A percentile compares a stretch with the other conserved stretches of the same genome.
These are phyloP conservation scores for Ophiostoma sp. DNA, from an alignment of 2,329 filamentous ascomycete genomes.

Conservation along the genomic window DNA sequence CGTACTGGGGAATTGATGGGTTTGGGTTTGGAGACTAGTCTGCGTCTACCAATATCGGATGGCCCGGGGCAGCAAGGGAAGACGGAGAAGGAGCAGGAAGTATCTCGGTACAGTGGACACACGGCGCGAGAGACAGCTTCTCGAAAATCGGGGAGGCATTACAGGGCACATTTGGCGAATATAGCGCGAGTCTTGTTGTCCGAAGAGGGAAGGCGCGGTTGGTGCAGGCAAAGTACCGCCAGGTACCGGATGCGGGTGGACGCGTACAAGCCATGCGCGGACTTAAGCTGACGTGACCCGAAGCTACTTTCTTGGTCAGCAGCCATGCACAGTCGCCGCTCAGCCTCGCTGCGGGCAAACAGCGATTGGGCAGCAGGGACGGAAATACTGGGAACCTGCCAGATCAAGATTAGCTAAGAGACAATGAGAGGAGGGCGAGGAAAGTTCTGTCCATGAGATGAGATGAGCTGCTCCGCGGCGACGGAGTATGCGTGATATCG, in stretches of 20 bases:
- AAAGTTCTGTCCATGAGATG: neutral
- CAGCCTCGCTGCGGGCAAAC: neutral
- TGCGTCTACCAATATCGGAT: constrained; percentile 22
- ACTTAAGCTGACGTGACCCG: neutral
- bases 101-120: neutral
- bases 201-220: neutral
- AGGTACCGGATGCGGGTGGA: neutral
- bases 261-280: neutral
- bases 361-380: neutral
- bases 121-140: neutral
- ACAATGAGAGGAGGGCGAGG: neutral
- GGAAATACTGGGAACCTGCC: neutral
- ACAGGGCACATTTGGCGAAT: neutral
- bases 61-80: constrained; percentile 23
- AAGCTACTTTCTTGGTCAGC: neutral
- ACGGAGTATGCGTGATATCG: neutral
- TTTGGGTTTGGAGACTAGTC: constrained; percentile 6
- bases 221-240: neutral
- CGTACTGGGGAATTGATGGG: neutral
- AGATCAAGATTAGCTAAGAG: neutral
- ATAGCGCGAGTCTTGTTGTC: constrained; percentile 7
- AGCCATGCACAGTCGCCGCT: neutral
- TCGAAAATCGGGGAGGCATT: neutral
- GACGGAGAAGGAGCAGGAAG: neutral
- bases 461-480: neutral